A percentile compares a stretch with the other conserved stretches of the same genome.
Evolutionary conservation across 169 alveolate genomes (phyloP).

Genomic region (Cyclospora cayetanensis): DNA sequence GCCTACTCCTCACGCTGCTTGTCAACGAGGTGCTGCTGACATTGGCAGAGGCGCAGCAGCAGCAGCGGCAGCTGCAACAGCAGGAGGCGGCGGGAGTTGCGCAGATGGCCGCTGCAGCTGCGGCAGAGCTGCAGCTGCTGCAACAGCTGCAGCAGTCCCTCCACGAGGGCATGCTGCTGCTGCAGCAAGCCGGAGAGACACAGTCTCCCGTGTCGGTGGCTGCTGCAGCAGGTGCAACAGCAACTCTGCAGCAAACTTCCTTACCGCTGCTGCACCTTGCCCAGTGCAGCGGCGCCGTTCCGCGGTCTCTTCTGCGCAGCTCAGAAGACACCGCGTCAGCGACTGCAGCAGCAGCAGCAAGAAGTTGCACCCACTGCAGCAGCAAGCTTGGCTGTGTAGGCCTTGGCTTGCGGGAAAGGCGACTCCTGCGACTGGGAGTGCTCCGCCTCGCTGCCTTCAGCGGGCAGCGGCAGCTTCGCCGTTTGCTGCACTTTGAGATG

Average conservation of each 20-base stretch:
- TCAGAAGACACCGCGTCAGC: neutral
- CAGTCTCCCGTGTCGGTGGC: neutral
- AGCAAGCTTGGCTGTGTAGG: neutral
- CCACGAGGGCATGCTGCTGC: conserved; percentile 11
- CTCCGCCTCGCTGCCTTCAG: conserved; percentile 9
- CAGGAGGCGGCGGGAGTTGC: neutral
- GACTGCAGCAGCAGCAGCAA: neutral
- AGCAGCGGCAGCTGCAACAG: neutral
- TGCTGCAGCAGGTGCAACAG: conserved; percentile 4
- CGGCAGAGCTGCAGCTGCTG: conserved; percentile 37
- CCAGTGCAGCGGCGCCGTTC: conserved; percentile 9
- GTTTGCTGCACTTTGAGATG: conserved; percentile 4
- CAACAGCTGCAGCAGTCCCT: conserved; percentile 24
- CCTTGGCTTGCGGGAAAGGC: neutral
- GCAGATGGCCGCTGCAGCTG: neutral
- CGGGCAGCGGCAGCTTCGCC: conserved; percentile 23
- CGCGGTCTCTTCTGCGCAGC: neutral
- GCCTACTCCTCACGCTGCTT: neutral
- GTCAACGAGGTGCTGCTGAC: conserved; percentile 11
- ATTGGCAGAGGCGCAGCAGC: neutral
- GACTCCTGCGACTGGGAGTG: conserved; percentile 51
- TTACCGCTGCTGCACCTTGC: conserved; percentile 31
- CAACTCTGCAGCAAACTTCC: conserved; percentile 25
- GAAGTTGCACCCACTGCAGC: neutral
- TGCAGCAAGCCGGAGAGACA: neutral